Evolutionary conservation across 2,329 filamentous ascomycete species (phyloP), one percentile per base, ranked within the genome.

Genomic region (Hypoxylon sp.): DNA sequence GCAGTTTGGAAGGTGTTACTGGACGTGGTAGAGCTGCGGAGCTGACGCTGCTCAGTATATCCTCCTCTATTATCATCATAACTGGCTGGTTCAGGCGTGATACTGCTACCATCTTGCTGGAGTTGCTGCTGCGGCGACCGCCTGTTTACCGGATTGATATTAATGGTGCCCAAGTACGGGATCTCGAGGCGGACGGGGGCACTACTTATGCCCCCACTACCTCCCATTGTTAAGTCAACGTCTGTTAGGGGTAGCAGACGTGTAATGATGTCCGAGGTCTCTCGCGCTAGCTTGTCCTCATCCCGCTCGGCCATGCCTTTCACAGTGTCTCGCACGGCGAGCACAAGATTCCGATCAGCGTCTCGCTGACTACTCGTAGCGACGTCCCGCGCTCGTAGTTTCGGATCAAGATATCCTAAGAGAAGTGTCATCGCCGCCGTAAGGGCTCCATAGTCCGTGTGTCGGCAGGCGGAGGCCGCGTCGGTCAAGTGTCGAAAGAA

Each of bases 401-500:
- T 74, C 19, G 65, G 79, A 11, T 82, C 80, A 1, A 87, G 79
- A 67, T 88, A 84, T 0, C 83, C 83, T 0, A 87, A 76, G 25
- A 86, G 79, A 2, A 88, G 77, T 0, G 84, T 83, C 78, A 85
- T 83, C 36, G 82, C 80, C 0, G 84, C 85, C 1, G 87, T 82
- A 3, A 87, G 79, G 0, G 83, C 82, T 1, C 84, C 80, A 68
- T 86, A 88, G 74, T 88, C 85, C 17, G 83, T 78, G 50, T 85
- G 83, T 0, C 85, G 83, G 41, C 82, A 85, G 17, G 80, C 80
- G 50, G 78, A 79, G 2, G 79, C 74, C 1, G 75, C 74, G n/a
- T 76, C 74, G 48, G 80, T 79, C 3, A 78, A 77, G 21, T 74
- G 67, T 34, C 84, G 82, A 69, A 85, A 86, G n/a, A 78, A 68